Base-by-base conservation (phyloP, 2,329 filamentous ascomycete genomes). In the Truncatella angustata region DNA sequence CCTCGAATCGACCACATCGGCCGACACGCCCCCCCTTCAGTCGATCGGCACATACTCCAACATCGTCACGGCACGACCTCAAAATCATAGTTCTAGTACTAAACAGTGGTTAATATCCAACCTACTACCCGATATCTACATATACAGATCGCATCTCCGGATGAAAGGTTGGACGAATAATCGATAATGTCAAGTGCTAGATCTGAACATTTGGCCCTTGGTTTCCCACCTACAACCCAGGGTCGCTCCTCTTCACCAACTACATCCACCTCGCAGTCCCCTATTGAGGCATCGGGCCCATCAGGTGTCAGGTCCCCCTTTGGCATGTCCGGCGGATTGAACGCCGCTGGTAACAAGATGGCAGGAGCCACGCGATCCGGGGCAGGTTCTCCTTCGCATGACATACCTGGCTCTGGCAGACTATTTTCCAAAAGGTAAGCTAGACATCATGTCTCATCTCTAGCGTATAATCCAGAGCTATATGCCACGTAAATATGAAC, bases 361-460 rank as follows among this genome's bases (percentile, higher is more conserved):
- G 72, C 79, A 57, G 74, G 74, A 59, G 77, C 73, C 63, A 71
- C 82, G 64, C 82, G 93, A 76, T 88, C 93, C 66, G 91, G 92
- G 78, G 86, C 91, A 77, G 92, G 92, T 70, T 99, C 94, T 80
- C 94, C 94, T 64, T 97, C 92, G 73, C 92, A 96, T 76, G 94
- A 97, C 61, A 84, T 91, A 68, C 73, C 76, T 40, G 85, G 87
- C 53, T 85, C 83, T 59, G 69, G 70, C 51, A 82, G 93, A 63
- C 78, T 97, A 54, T 97, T 89, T 73, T 91, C 91, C 57, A 97
- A 97, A 78, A 86, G 94, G 91, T 96, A 82, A 50, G 47, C 36
- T 40, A 9, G 26, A 40, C 18, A 21, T 46, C 10, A 37, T 10
- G 21, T 11, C 11, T 7, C 44, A 11, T 4, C 20, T 20, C n/a